Percentiles rank a stretch among this genome's conserved stretches.
phyloP scores from a whole-genome alignment of 2,329 filamentous ascomycete species.

The Ascocoryne sarcoides region DNA sequence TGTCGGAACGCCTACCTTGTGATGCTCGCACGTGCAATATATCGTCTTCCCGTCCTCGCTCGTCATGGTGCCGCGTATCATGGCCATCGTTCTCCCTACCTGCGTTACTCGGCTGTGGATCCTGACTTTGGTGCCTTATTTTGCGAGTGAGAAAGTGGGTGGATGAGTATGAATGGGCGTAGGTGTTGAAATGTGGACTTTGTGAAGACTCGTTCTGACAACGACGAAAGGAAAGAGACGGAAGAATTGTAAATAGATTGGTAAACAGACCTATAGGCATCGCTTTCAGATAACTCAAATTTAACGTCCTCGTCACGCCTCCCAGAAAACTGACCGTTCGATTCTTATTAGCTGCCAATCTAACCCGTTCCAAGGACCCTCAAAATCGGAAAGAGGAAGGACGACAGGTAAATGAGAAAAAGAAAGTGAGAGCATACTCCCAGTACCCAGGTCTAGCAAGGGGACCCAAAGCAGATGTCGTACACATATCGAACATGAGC shows the following conservation, averaged over 20 bases:
- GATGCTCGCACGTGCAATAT: constrained; percentile 51
- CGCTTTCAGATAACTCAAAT: constrained; percentile 58
- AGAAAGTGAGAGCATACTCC: constrained; percentile 38
- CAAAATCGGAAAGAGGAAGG: too few relatives aligned
- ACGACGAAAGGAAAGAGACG: too few relatives aligned
- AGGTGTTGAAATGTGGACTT: too few relatives aligned
- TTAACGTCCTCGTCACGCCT: constrained; percentile 58
- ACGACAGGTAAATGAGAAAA: constrained; percentile 1
- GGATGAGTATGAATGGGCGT: too few relatives aligned
- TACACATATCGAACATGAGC: constrained; percentile 59
- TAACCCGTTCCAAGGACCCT: too few relatives aligned
- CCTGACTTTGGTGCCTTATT: constrained; percentile 45
- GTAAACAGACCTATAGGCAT: constrained; percentile 32
- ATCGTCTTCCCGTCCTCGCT: constrained; percentile 42
- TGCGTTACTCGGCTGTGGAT: constrained; percentile 51
- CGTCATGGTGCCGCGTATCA: constrained; percentile 46
- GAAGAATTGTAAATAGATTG: not conserved
- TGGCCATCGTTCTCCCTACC: constrained; percentile 44
- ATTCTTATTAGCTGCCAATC: too few relatives aligned
- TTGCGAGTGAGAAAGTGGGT: constrained; percentile 43
- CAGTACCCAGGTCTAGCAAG: constrained; percentile 52
- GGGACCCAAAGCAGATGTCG: constrained; percentile 48
- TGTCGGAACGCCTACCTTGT: constrained; percentile 49
- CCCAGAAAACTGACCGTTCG: not conserved
- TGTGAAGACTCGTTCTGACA: constrained; percentile 41